A percentile compares a stretch with the other conserved stretches of the same genome.
These are phyloP conservation scores for Taphrina confusa DNA, from an alignment of 1,139 yeast species.

Conservation along the genomic window DNA sequence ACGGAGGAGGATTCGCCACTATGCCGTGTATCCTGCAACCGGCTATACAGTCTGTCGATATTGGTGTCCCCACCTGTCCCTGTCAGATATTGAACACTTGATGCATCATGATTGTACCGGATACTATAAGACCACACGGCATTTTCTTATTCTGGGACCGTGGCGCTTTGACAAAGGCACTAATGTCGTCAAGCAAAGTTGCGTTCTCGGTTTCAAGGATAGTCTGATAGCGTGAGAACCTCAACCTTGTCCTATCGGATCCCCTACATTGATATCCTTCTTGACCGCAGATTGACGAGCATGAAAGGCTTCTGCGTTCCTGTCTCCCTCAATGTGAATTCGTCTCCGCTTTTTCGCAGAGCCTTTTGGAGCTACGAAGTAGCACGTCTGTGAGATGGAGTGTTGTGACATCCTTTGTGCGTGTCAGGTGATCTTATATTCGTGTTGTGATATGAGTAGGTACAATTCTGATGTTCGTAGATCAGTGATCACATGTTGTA, in stretches of 20 bases:
- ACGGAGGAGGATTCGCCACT: not conserved
- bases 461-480: no score
- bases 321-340: not conserved
- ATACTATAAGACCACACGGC: conserved; percentile 10
- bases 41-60: conserved; percentile 1
- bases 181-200: conserved; percentile 1
- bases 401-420: conserved; percentile 21
- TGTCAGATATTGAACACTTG: not conserved
- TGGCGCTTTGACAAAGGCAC: not conserved
- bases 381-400: conserved; percentile 16
- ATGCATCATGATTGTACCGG: not conserved
- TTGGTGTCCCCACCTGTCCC: conserved; percentile 9
- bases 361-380: conserved; percentile 7
- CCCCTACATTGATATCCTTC: not conserved
- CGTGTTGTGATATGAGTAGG: no score
- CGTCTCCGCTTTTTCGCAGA: not conserved
- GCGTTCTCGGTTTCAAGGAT: conserved; percentile 2
- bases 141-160: not conserved
- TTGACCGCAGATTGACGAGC: not conserved
- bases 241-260: not conserved
- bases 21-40: not conserved
- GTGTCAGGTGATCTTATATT: no score
- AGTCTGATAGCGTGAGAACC: not conserved
- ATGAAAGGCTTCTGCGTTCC: not conserved
- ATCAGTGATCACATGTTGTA: no score